Evolutionary conservation across 257 asterid species (phyloP), one percentile per base, ranked within the genome.

Genomic region (Euphrasia confusa): DNA sequence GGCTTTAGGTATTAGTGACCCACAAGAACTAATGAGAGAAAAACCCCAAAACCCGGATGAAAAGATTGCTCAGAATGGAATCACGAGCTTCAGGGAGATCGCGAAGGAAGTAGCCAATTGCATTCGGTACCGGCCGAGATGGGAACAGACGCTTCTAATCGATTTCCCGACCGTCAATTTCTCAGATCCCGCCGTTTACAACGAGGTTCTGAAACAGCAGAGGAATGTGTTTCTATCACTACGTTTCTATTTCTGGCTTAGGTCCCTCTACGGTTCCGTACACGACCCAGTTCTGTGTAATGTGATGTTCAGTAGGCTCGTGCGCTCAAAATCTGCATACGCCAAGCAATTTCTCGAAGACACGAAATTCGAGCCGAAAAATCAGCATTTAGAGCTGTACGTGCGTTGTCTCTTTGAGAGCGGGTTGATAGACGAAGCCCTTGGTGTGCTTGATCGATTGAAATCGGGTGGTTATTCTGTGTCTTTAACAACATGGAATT

Each of bases 161-260:
- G 89, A 80, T 67, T 86, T 86, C 39, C 91, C 94, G 1, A 18
- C 58, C 24, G 78, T 82, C 18, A 71, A 71, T 76, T 86, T 89
- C 58, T 50, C 61, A 15, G 82, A 89, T 64, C 95, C 91, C 40
- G 35, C 55, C 67, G 67, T 86, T 14, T 89, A 71, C 70, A 61
- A 57, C 47, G 95, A 81, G 78, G 78, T 89, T 47, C 58, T 89
- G 66, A 79, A 70, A 75, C 84, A 65, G 28, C 82, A 77, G 76
- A 72, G 42, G 1, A 78, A 81, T 64, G 82, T 57, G 21, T 66
- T 83, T 70, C 49, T 77, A 54, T 74, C 79, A 0, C 58, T 83
- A 28, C 74, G 84, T 65, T 89, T 87, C 66, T 84, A 73, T 74
- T 37, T 60, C 32, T 89, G 94, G 92, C 79, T 84, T 49, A 77